Conservation (phyloP, 345 rosid species). For the Trapa bicornis region DNA sequence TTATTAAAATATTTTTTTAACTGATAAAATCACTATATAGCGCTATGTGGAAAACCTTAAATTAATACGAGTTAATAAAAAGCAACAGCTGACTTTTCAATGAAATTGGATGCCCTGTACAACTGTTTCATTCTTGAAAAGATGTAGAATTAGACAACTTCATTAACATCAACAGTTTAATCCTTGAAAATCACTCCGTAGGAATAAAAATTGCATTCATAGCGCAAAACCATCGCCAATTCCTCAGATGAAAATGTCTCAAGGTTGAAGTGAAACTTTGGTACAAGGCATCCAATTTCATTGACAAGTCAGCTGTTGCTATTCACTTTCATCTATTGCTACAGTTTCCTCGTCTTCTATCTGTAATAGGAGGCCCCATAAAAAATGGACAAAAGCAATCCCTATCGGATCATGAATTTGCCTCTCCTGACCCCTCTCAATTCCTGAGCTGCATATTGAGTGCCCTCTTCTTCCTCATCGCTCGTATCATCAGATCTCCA, state of each 20-base stretch:
- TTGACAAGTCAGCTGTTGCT: background rate
- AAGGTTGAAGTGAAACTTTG: background rate
- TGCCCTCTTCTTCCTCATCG: slow-evolving; percentile 51
- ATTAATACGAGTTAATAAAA: no score
- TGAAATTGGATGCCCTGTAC: no score
- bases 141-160: no score
- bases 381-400: background rate
- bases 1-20: no score
- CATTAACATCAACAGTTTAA: background rate
- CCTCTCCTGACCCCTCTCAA: slow-evolving; percentile 40
- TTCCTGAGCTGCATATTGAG: slow-evolving; percentile 19
- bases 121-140: no score
- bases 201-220: background rate
- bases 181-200: background rate
- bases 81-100: no score
- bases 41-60: no score
- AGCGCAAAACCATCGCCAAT: background rate
- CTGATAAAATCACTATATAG: no score
- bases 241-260: background rate
- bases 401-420: slow-evolving; percentile 53
- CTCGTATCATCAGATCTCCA: slow-evolving; percentile 90
- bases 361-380: background rate
- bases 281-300: background rate
- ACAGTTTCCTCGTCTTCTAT: background rate
- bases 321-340: background rate